Conservation (phyloP, 441 rosid genomes). For the Jatropha multifida region DNA sequence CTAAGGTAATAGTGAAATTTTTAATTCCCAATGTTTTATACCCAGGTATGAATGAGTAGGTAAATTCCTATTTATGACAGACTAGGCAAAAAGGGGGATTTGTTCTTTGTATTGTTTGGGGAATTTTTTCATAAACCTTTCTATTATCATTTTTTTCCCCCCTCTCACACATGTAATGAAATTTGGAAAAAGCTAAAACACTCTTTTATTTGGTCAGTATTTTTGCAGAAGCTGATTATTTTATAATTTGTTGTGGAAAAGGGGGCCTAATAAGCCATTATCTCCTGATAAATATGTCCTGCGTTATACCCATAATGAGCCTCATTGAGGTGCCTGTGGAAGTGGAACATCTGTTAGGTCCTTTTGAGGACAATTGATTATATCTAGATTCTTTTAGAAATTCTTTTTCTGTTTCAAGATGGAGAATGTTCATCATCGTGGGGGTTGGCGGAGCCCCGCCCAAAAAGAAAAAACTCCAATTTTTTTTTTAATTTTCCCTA, state of each 20-base stretch:
- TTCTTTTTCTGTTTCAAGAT: background rate
- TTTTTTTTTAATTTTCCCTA: no score
- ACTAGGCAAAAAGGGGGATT: background rate
- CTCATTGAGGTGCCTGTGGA: background rate
- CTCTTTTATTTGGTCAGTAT: background rate
- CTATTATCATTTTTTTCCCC: background rate
- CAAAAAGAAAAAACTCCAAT: no score
- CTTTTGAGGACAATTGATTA: background rate
- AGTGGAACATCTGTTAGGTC: background rate
- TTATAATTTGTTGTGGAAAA: background rate
- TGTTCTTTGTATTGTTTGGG: background rate
- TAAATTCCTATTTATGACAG: background rate
- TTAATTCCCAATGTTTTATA: background rate
- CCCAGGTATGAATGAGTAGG: no score
- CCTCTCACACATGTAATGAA: background rate
- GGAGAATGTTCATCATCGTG: background rate
- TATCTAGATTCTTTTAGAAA: background rate
- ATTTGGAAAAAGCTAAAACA: background rate
- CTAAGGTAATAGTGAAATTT: background rate
- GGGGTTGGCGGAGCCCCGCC: no score
- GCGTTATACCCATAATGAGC: no score
- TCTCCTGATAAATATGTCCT: no score
- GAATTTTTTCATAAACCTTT: background rate
- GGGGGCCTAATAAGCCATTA: no score
- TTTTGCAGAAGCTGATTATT: background rate